A percentile compares a stretch with the other conserved stretches of the same genome.
Evolutionary conservation across 1,284 basidiomycete species (phyloP).

Genomic region (Sporisorium graminicola): DNA sequence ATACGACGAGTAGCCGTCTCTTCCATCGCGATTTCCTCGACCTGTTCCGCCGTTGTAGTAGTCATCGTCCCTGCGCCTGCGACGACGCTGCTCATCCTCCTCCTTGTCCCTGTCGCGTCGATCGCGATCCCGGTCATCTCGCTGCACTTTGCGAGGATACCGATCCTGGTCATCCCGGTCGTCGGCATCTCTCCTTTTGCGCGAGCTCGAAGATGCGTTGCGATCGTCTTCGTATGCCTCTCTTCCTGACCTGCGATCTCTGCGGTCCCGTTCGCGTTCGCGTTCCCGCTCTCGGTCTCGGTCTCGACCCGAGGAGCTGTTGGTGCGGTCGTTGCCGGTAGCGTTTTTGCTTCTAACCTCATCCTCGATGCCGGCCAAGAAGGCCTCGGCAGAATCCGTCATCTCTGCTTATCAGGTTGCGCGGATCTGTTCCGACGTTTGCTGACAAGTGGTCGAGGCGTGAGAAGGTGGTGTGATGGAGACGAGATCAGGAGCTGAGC

Average conservation of each 20-base stretch:
- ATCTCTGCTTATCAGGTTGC: slow-evolving; percentile 13
- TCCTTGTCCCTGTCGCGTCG: slow-evolving; percentile 65
- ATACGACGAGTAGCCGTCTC: slow-evolving; percentile 23
- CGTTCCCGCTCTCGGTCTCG: slow-evolving; percentile 36
- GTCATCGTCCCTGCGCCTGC: slow-evolving; percentile 52
- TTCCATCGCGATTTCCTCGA: slow-evolving; percentile 21
- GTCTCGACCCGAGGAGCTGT: slow-evolving; percentile 24
- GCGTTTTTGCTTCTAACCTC: slow-evolving; percentile 33
- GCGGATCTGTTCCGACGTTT: background rate
- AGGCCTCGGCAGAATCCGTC: slow-evolving; percentile 46
- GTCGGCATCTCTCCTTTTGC: slow-evolving; percentile 33
- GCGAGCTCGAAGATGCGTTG: slow-evolving; percentile 19
- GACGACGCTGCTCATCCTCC: slow-evolving; percentile 42
- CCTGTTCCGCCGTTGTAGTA: slow-evolving; percentile 32
- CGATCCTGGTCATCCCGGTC: slow-evolving; percentile 48
- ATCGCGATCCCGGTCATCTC: slow-evolving; percentile 30
- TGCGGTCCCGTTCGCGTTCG: slow-evolving; percentile 35
- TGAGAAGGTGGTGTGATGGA: background rate
- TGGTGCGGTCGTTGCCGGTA: slow-evolving; percentile 18
- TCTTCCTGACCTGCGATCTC: slow-evolving; percentile 32
- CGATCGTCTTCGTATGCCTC: slow-evolving; percentile 39
- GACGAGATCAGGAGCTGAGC: slow-evolving; percentile 1
- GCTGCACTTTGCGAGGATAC: slow-evolving; percentile 36
- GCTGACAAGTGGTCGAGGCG: background rate
- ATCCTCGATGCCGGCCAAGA: slow-evolving; percentile 47